These are phyloP conservation scores for Ophiostoma sp. DNA, from an alignment of 2,329 filamentous ascomycete genomes.

Conservation along the genomic window DNA sequence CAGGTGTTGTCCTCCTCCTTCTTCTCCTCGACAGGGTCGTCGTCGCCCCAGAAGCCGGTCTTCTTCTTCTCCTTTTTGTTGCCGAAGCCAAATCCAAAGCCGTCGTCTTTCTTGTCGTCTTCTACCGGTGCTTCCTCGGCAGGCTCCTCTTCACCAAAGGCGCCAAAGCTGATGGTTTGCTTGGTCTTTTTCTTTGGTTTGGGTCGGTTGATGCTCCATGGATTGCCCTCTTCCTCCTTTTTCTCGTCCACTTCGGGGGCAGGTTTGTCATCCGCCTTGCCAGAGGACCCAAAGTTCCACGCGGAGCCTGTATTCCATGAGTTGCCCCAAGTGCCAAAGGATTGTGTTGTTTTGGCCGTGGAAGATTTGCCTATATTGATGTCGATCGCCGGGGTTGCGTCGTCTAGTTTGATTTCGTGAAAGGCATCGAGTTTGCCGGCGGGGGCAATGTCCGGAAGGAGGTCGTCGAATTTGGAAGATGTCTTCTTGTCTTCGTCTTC, in stretches of 20 bases:
- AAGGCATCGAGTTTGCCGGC: conserved; percentile 55
- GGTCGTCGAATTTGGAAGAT: conserved; percentile 18
- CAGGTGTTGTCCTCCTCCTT: conserved; percentile 37
- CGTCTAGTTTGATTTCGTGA: conserved; percentile 67
- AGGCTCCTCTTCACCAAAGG: conserved; percentile 45
- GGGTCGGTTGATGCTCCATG: conserved; percentile 49
- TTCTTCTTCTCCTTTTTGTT: conserved; percentile 50
- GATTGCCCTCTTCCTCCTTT: conserved; percentile 47
- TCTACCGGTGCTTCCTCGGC: conserved; percentile 33
- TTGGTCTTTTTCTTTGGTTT: conserved; percentile 57
- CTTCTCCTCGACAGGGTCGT: conserved; percentile 38
- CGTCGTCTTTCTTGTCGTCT: conserved; percentile 37
- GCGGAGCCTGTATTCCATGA: conserved; percentile 57
- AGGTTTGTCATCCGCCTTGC: conserved; percentile 10
- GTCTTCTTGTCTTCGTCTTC: conserved; percentile 31
- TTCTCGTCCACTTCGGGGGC: conserved; percentile 41
- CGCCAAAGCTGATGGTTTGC: conserved; percentile 49
- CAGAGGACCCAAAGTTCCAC: conserved; percentile 37
- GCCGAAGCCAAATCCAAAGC: conserved; percentile 38
- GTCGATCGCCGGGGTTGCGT: conserved; percentile 50
- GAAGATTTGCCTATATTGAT: conserved; percentile 43
- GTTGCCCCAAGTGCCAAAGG: conserved; percentile 61
- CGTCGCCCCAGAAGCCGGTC: conserved; percentile 40
- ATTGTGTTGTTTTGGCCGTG: conserved; percentile 42
- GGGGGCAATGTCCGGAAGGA: conserved; percentile 27